Evolutionary conservation across 345 rosid species (phyloP).

Genomic region (Euphorbia peplus): DNA sequence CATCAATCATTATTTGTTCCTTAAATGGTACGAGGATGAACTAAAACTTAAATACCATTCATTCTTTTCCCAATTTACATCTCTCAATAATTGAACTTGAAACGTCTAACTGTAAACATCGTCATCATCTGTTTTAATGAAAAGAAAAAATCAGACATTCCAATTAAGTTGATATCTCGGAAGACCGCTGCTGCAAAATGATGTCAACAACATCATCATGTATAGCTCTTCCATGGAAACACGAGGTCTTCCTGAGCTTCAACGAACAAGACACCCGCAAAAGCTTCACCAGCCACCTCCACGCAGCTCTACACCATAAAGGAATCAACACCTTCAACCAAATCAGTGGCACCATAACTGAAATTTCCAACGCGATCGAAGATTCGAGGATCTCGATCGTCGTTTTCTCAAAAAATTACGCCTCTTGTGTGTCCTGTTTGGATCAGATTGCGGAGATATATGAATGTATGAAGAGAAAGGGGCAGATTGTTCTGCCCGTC

Average conservation of each 20-base stretch:
- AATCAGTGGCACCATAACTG: too few species aligned
- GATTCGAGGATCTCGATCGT: background rate
- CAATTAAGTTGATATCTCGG: too few species aligned
- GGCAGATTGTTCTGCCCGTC: background rate
- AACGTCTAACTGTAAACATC: too few species aligned
- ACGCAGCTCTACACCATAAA: background rate
- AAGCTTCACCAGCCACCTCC: slow-evolving; percentile 3
- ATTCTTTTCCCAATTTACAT: too few species aligned
- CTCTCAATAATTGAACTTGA: too few species aligned
- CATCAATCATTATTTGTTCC: too few species aligned
- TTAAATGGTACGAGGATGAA: too few species aligned
- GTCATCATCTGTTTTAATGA: too few species aligned
- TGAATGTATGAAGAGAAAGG: background rate
- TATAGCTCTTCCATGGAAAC: background rate
- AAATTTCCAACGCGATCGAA: background rate
- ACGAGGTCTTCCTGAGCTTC: slow-evolving; percentile 11
- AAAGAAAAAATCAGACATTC: too few species aligned
- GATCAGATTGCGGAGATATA: slow-evolving; percentile 3
- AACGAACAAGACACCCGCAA: slow-evolving; percentile 4
- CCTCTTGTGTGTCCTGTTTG: slow-evolving; percentile 2
- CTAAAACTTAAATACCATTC: too few species aligned
- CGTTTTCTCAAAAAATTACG: background rate
- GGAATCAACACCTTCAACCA: slow-evolving; percentile 4
- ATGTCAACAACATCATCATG: background rate
- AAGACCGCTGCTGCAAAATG: too few species aligned